phyloP scores from a whole-genome alignment of 2,329 filamentous ascomycete genomes.

The Alternaria viburni region DNA sequence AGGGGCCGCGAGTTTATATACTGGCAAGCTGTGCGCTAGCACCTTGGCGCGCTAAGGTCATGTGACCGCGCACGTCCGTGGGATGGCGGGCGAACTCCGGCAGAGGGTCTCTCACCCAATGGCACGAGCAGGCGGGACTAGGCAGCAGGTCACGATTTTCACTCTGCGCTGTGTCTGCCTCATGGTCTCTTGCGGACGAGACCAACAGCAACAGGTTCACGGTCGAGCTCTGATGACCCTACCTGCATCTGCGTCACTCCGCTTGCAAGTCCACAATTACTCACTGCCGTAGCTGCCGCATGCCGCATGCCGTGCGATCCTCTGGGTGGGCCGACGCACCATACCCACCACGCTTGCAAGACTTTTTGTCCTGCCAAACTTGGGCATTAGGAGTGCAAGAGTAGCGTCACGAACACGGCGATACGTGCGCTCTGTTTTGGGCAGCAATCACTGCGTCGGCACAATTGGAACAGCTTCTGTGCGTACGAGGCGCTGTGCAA shows the following conservation, averaged over 20 bases:
- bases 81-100: background rate
- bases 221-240: background rate
- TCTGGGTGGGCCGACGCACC: background rate
- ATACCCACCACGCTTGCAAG: background rate
- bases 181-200: background rate
- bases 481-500: background rate
- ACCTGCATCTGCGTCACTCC: background rate
- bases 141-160: slow-evolving; percentile 2
- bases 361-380: background rate
- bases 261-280: background rate
- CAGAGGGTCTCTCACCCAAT: background rate
- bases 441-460: background rate
- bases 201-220: background rate
- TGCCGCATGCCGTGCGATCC: background rate
- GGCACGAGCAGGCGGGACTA: background rate
- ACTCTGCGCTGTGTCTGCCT: background rate
- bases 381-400: background rate
- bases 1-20: slow-evolving; percentile 13
- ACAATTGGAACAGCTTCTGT: background rate
- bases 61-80: slow-evolving; percentile 8
- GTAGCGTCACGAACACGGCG: background rate
- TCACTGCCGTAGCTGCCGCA: background rate
- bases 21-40: background rate
- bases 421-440: background rate
- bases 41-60: slow-evolving; percentile 28